Percentiles rank a stretch among this genome's conserved stretches.
Evolutionary conservation across 495 filamentous ascomycete species (phyloP).

Genomic region (Neurospora sp.): DNA sequence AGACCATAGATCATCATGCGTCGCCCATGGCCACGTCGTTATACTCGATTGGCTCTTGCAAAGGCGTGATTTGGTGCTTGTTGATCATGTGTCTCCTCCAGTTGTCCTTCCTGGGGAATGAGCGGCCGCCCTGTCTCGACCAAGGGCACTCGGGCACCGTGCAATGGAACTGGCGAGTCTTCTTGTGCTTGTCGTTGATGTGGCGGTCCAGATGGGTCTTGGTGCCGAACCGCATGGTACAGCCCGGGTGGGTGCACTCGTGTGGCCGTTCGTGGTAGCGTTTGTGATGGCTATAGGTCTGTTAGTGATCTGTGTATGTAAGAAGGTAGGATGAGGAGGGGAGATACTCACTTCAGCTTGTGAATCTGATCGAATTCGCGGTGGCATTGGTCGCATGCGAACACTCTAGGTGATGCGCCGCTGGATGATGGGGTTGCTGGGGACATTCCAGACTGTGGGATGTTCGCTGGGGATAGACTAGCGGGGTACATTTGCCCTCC

Average conservation of each 20-base stretch:
- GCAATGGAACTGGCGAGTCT: conserved; percentile 40
- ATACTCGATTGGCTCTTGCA: conserved; percentile 18
- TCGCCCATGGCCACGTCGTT: conserved; percentile 14
- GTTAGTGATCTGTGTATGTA: neutral
- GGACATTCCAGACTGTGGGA: neutral
- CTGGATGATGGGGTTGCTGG: conserved; percentile 9
- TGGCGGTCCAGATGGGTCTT: conserved; percentile 42
- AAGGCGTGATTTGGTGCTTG: conserved; percentile 29
- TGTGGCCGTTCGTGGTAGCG: conserved; percentile 39
- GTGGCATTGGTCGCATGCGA: conserved; percentile 31
- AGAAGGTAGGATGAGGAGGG: neutral
- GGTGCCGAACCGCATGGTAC: conserved; percentile 38
- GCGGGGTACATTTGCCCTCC: neutral
- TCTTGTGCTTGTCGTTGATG: conserved; percentile 41
- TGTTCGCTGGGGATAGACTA: neutral
- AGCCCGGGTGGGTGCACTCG: conserved; percentile 30
- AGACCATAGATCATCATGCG: conserved; percentile 2
- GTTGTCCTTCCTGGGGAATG: conserved; percentile 42
- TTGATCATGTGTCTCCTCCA: conserved; percentile 42
- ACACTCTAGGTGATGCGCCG: conserved; percentile 19
- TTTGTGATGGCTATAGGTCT: conserved; percentile 29
- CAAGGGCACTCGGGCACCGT: conserved; percentile 34
- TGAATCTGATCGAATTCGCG: conserved; percentile 35
- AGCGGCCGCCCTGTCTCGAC: conserved; percentile 34
- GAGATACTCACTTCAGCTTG: conserved; percentile 34